phyloP scores from a whole-genome alignment of 495 filamentous ascomycete genomes.

The Parathielavia hyrcaniae region DNA sequence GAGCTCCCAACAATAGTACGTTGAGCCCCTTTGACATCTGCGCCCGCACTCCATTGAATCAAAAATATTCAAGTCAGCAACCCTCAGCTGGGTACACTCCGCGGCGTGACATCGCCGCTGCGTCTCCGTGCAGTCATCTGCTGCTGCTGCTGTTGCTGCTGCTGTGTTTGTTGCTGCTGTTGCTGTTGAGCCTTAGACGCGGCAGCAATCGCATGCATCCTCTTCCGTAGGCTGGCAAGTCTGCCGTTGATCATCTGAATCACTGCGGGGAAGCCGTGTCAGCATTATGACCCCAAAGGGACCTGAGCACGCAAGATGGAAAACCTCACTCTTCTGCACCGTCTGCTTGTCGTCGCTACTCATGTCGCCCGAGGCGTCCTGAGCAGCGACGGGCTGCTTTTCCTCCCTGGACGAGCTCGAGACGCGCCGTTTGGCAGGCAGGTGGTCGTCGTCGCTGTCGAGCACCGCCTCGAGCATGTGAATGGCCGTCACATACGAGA shows the following conservation, averaged over 20 bases:
- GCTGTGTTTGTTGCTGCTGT: slow-evolving; percentile 29
- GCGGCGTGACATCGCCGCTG: slow-evolving; percentile 42
- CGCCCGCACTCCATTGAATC: slow-evolving; percentile 19
- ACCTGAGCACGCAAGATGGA: too few relatives aligned
- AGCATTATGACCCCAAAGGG: slow-evolving; percentile 1
- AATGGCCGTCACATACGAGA: slow-evolving; percentile 88
- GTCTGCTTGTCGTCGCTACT: slow-evolving; percentile 59
- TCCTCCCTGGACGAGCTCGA: slow-evolving; percentile 38
- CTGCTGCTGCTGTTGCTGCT: slow-evolving; percentile 29
- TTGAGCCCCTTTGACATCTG: slow-evolving; percentile 15
- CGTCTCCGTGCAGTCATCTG: slow-evolving; percentile 34
- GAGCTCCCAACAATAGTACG: slow-evolving; percentile 6
- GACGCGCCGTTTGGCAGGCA: slow-evolving; percentile 34
- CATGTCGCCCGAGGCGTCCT: slow-evolving; percentile 52
- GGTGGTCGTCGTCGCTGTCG: slow-evolving; percentile 72
- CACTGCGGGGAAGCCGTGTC: slow-evolving; percentile 33
- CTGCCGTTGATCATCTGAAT: slow-evolving; percentile 42
- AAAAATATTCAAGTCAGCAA: background rate
- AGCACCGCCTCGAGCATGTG: slow-evolving; percentile 90
- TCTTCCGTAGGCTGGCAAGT: slow-evolving; percentile 39
- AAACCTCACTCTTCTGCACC: slow-evolving; percentile 10
- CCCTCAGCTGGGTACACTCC: slow-evolving; percentile 38
- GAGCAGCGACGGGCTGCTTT: slow-evolving; percentile 33
- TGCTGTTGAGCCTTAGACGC: slow-evolving; percentile 36
- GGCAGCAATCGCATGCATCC: slow-evolving; percentile 39